Base-by-base conservation (phyloP, 148 eudicot species). In the Diospyros kaki region DNA sequence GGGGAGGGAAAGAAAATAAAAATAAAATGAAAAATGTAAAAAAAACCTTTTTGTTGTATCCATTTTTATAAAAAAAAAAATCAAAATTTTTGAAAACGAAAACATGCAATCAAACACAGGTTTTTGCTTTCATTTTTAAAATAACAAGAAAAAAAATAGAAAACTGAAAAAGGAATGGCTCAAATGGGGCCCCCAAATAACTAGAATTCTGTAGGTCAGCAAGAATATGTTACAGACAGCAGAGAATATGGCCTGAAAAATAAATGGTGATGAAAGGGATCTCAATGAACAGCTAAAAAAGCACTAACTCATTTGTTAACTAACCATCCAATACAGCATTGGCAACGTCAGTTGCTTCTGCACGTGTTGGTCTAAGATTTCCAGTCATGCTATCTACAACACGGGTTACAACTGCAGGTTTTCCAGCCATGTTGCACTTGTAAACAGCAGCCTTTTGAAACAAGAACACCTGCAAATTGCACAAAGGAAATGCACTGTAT, bases 331-430 rank as follows among this genome's bases (percentile, higher is more conserved):
- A 76, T 58, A 91, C 90, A 77, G 93, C 97, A 80, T 91, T 91
- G 66, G 97, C 97, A 70, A 91, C 97, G 84, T 91, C 97, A 52
- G 97, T 91, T 51, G 97, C 97, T 81, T 91, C 97, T 39, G 97
- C 97, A 75, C 97, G 97, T 66, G 97, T 89, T 46, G 97, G 97
- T 50, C 97, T 84, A 64, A 91, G 92, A 84, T 94, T 94, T 80
- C 88, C 89, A 68, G 98, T 94, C 98, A 94, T 94, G 77, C 97
- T 94, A 88, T 94, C 98, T 42, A 94, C 98, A 73, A 94, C 98
- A 76, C 97, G 98, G 58, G 98, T 94, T 73, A 94, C 85, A 48
- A 94, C 97, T 9, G 98, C 97, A 63, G 98, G 98, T 83, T 94
- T 94, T 72, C 98, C 97, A 85, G 90, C 93, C 91, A 94, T 88